Evolutionary conservation across 345 rosid species (phyloP).

Genomic region (Eucalyptus decipiens): DNA sequence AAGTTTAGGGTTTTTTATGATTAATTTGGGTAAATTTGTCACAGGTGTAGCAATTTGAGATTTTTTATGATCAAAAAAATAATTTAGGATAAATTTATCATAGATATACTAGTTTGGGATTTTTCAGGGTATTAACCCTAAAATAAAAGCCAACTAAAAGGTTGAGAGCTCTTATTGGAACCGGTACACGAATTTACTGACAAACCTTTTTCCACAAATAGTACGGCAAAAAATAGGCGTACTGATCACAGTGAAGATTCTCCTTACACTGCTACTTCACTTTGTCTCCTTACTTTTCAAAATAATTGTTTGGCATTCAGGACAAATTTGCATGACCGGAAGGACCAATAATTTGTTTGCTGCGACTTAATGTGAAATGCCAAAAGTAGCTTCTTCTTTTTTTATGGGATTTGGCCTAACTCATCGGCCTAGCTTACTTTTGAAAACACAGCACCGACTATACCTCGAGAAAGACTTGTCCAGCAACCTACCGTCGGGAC

Average conservation of each 20-base stretch:
- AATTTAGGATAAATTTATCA: no score
- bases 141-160: background rate
- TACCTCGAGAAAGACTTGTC: fast-evolving
- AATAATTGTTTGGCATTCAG: background rate
- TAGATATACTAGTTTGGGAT: no score
- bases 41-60: no score
- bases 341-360: background rate
- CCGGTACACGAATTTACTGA: background rate
- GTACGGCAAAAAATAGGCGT: background rate
- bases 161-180: background rate
- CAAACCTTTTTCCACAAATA: background rate
- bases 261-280: background rate
- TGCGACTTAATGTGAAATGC: background rate
- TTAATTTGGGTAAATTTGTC: no score
- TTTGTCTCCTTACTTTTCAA: background rate
- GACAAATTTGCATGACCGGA: background rate
- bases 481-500: fast-evolving
- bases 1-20: no score
- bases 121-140: no score
- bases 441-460: fast-evolving
- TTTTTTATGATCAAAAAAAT: no score
- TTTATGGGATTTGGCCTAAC: fast-evolving
- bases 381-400: background rate
- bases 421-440: fast-evolving
- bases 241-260: background rate